Evolutionary conservation across 768 basidiomycete genomes (phyloP).

Genomic region (Rhizopogon rudus): DNA sequence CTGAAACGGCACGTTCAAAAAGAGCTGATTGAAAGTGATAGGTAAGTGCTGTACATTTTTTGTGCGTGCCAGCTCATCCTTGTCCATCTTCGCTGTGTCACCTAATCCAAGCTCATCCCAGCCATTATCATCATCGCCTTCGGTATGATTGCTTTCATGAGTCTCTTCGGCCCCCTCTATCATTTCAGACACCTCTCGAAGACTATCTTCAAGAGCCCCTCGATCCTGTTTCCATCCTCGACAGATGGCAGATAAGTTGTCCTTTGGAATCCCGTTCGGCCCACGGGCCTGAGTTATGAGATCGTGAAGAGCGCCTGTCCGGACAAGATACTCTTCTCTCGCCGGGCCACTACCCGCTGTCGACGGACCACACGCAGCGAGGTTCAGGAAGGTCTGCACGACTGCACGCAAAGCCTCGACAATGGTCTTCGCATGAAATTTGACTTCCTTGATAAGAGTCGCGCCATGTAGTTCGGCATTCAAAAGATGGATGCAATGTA

Average conservation of each 20-base stretch:
- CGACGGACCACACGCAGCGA: slow-evolving; percentile 19
- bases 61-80: slow-evolving; percentile 48
- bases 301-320: slow-evolving; percentile 57
- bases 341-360: slow-evolving; percentile 16
- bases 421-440: slow-evolving; percentile 34
- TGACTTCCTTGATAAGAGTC: slow-evolving; percentile 41
- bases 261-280: slow-evolving; percentile 44
- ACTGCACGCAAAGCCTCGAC: slow-evolving; percentile 42
- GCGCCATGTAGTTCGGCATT: slow-evolving; percentile 36
- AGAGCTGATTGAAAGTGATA: neutral
- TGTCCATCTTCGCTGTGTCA: slow-evolving; percentile 39
- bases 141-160: slow-evolving; percentile 20
- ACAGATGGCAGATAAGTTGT: slow-evolving; percentile 54
- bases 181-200: slow-evolving; percentile 55
- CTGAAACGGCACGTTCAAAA: slow-evolving; percentile 29
- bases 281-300: slow-evolving; percentile 47
- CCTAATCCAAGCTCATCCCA: slow-evolving; percentile 59
- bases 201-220: slow-evolving; percentile 55
- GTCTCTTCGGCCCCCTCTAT: slow-evolving; percentile 33
- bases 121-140: slow-evolving; percentile 32
- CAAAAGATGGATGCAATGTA: slow-evolving; percentile 46
- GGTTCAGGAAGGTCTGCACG: slow-evolving; percentile 36
- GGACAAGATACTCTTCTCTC: slow-evolving; percentile 48
- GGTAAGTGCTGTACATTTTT: slow-evolving; percentile 43
- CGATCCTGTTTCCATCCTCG: slow-evolving; percentile 47